Evolutionary conservation across 2,329 filamentous ascomycete species (phyloP).

Genomic region (Fusarium armeniacum): DNA sequence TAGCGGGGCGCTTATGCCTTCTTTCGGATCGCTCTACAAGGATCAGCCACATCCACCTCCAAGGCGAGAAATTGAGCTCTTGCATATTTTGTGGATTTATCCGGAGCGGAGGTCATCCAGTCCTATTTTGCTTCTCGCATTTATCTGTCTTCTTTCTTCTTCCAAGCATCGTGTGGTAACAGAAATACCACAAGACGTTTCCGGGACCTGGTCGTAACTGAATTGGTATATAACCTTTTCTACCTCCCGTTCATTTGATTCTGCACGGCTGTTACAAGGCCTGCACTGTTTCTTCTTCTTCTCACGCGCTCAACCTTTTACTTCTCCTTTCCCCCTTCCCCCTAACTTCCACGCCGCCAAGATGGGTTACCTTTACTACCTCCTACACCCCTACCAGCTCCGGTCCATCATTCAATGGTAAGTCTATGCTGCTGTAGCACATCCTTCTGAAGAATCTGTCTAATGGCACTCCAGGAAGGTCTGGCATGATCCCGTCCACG

Average conservation of each 20-base stretch:
- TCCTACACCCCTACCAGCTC: constrained; percentile 82
- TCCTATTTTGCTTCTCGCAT: constrained; percentile 43
- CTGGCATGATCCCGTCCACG: constrained; percentile 95
- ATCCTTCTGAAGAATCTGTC: background rate
- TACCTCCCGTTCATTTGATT: constrained; percentile 30
- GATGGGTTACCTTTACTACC: constrained; percentile 78
- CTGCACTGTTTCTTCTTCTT: constrained; percentile 38
- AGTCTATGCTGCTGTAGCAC: constrained; percentile 41
- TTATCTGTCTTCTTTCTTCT: constrained; percentile 35
- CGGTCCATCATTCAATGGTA: constrained; percentile 92
- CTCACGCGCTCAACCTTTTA: constrained; percentile 22
- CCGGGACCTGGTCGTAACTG: constrained; percentile 42
- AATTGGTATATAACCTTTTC: constrained; percentile 46
- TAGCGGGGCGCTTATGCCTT: constrained; percentile 30
- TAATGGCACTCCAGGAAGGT: constrained; percentile 76
- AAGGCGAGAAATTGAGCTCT: constrained; percentile 50
- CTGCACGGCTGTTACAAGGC: constrained; percentile 27
- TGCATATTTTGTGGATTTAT: constrained; percentile 51
- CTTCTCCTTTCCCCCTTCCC: constrained; percentile 14
- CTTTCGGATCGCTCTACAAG: constrained; percentile 41
- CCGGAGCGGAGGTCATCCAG: constrained; percentile 46
- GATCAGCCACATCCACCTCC: constrained; percentile 36
- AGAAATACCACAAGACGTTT: constrained; percentile 40
- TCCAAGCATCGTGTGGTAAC: constrained; percentile 38
- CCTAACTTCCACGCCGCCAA: constrained; percentile 50